Evolutionary conservation across 306 rosid genomes (phyloP), one percentile per base, ranked within the genome.

Genomic region (Cyamopsis tetragonoloba): DNA sequence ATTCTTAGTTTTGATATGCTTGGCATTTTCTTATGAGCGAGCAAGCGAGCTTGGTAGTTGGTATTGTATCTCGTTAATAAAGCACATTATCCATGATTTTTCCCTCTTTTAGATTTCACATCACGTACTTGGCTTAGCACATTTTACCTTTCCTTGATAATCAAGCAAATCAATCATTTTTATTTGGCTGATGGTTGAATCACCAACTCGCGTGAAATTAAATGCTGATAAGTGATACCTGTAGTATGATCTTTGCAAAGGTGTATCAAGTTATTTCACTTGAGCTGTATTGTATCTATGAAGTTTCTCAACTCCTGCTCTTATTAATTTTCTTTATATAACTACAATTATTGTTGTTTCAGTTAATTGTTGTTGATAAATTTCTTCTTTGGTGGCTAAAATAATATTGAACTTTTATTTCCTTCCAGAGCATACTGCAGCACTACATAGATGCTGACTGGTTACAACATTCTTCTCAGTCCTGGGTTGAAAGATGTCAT

Each of bases 401-500:
- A 53, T 19, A 59, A 55, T 53, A 12, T 38, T 37, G 7, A 28
- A 41, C 34, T 49, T 66, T 71, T 70, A 38, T 38, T 51, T 28
- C 55, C 74, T 38, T 77, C 23, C 91, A 95, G 99, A 88, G 91
- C 90, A 88, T 95, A 72, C 72, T 73, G 58, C 85, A 15, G 74
- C 58, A 56, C 63, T 88, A 86, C 77, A 69, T 88, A 56, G 88
- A 85, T 79, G 81, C 83, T 31, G 80, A 86, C 24, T 93, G 99
- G 99, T 75, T 83, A 57, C 81, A 64, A 2, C 74, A 84, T 55
- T 85, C 97, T 46, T 85, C 74, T 73, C 78, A 72, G 50, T 82
- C 88, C 62, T 95, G 99, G 99, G 63, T 65, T 54, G 92, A 83
- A 35, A 76, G 81, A 53, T 88, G 99, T 72, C 90, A 85, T 73